A percentile compares a stretch with the other conserved stretches of the same genome.
Evolutionary conservation across 2,329 filamentous ascomycete genomes (phyloP).

Genomic region (Achaetomium macrosporum): DNA sequence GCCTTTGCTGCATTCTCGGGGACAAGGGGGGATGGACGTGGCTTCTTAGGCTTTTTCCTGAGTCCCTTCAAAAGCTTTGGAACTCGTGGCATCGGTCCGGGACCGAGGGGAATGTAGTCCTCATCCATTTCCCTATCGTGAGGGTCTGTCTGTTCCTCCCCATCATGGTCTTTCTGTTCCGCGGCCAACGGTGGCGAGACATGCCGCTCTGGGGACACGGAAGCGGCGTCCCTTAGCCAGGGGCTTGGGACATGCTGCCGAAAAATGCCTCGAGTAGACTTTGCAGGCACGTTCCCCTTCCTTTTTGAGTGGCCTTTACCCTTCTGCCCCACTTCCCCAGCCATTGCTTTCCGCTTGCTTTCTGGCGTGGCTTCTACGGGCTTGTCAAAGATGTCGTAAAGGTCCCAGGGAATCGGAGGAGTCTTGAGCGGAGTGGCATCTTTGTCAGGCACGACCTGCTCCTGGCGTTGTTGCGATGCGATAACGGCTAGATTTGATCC

Average conservation of each 20-base stretch:
- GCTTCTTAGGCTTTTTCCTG: neutral
- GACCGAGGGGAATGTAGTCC: slow-evolving; percentile 3
- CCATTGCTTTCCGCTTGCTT: neutral
- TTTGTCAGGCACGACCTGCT: neutral
- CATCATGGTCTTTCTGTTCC: neutral
- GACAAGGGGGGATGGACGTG: neutral
- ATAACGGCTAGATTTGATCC: neutral
- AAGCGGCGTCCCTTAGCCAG: neutral
- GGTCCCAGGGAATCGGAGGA: neutral
- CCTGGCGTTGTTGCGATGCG: neutral
- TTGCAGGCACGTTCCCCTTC: neutral
- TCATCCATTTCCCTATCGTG: slow-evolving; percentile 7
- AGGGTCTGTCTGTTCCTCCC: neutral
- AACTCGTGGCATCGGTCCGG: neutral
- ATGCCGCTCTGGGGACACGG: neutral
- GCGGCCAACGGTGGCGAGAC: neutral
- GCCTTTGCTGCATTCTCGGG: neutral
- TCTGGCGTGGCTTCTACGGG: neutral
- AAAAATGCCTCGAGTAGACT: neutral
- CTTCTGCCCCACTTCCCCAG: neutral
- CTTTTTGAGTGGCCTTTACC: neutral
- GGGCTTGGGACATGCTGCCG: neutral
- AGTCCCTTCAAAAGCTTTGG: neutral
- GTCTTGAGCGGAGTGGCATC: neutral
- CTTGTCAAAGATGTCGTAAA: neutral